Evolutionary conservation across 306 rosid species (phyloP).

Genomic region (Trichosanthes cucumerina): DNA sequence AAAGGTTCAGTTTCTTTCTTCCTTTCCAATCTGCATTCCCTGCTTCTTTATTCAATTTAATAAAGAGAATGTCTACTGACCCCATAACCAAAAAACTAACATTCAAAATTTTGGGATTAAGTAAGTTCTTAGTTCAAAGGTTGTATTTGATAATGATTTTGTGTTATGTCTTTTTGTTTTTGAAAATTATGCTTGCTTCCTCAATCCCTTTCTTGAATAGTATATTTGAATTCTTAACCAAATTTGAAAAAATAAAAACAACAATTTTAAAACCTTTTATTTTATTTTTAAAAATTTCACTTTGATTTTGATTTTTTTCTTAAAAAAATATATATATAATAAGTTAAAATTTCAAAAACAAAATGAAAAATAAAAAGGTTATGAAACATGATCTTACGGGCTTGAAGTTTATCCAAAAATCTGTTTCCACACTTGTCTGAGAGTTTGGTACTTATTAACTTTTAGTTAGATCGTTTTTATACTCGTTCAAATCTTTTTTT

Average conservation of each 20-base stretch:
- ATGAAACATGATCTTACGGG: too few relatives aligned
- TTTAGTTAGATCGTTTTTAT: too few relatives aligned
- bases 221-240: neutral
- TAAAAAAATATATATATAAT: too few relatives aligned
- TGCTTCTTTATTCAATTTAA: neutral
- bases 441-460: too few relatives aligned
- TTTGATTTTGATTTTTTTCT: neutral
- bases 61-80: neutral
- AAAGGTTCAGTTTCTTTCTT: slow-evolving; percentile 33
- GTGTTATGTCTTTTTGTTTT: too few relatives aligned
- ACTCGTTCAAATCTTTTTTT: neutral
- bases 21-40: neutral
- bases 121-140: neutral
- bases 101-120: neutral
- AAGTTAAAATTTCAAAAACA: neutral
- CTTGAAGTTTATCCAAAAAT: too few relatives aligned
- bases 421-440: too few relatives aligned
- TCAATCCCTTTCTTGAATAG: too few relatives aligned
- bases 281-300: neutral
- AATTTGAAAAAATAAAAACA: neutral
- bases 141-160: too few relatives aligned
- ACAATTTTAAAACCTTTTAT: neutral
- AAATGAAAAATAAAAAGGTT: too few relatives aligned
- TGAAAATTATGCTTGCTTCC: too few relatives aligned
- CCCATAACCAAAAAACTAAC: neutral